Conservation (phyloP, 1,284 basidiomycete species). For the Ganoderma lucidum region DNA sequence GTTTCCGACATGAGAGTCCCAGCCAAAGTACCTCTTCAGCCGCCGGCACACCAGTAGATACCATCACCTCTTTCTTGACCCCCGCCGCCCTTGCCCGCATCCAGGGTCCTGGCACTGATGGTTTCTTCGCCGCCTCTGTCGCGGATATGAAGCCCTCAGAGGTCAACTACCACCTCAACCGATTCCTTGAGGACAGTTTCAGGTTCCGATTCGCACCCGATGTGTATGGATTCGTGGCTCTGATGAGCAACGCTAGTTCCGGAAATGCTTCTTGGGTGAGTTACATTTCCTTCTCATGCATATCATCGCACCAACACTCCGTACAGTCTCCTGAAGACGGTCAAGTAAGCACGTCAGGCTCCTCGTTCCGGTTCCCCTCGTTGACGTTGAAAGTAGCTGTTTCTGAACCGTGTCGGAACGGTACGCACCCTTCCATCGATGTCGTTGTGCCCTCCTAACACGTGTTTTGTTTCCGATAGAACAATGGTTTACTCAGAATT, state of each 20-base stretch:
- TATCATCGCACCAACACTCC: neutral
- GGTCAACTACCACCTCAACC: slow-evolving; percentile 55
- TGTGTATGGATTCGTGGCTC: slow-evolving; percentile 55
- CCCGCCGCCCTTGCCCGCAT: slow-evolving; percentile 50
- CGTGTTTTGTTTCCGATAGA: slow-evolving; percentile 41
- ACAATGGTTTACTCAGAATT: slow-evolving; percentile 58
- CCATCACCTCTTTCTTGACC: slow-evolving; percentile 53
- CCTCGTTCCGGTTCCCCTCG: slow-evolving; percentile 1
- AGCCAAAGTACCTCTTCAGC: slow-evolving; percentile 11
- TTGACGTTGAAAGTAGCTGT: slow-evolving; percentile 40
- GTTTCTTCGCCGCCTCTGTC: slow-evolving; percentile 39
- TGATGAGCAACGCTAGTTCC: slow-evolving; percentile 55
- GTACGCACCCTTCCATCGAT: slow-evolving; percentile 37
- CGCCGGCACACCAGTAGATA: slow-evolving; percentile 4
- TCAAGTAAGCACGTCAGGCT: slow-evolving; percentile 49
- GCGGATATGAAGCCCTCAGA: slow-evolving; percentile 51
- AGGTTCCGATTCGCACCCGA: slow-evolving; percentile 50
- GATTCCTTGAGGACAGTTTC: slow-evolving; percentile 53
- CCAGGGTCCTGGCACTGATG: slow-evolving; percentile 41
- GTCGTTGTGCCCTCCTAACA: neutral
- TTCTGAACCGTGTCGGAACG: slow-evolving; percentile 52
- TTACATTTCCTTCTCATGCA: slow-evolving; percentile 3
- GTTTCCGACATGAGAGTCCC: slow-evolving; percentile 48
- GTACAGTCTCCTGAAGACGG: slow-evolving; percentile 59
- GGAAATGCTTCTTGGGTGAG: slow-evolving; percentile 61